Conservation (phyloP, 768 basidiomycete genomes). For the Tulasnella sp. region DNA sequence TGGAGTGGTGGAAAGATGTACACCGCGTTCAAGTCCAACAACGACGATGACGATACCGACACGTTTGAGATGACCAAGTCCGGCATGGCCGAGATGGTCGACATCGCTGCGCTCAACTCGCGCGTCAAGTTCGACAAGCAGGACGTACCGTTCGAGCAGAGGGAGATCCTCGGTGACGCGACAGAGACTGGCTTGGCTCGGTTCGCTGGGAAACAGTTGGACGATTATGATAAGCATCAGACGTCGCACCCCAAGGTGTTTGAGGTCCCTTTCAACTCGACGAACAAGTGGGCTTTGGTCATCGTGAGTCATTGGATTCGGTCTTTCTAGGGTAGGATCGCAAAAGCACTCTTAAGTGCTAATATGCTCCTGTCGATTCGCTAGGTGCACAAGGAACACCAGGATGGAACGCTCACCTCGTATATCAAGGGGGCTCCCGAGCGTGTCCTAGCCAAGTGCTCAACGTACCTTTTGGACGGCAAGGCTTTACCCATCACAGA, state of each 20-base stretch:
- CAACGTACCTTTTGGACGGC: conserved; percentile 47
- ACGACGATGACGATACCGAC: conserved; percentile 44
- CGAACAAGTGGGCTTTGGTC: conserved; percentile 62
- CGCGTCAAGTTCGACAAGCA: conserved; percentile 57
- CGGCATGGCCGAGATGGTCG: conserved; percentile 56
- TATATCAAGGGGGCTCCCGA: conserved; percentile 64
- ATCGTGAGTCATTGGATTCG: conserved; percentile 34
- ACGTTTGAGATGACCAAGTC: conserved; percentile 40
- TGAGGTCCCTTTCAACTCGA: conserved; percentile 64
- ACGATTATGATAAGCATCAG: conserved; percentile 44
- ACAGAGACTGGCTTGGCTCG: conserved; percentile 63
- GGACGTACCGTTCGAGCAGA: conserved; percentile 50
- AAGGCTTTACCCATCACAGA: conserved; percentile 39
- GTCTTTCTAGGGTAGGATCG: neutral
- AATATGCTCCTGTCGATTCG: neutral
- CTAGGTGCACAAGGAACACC: conserved; percentile 47
- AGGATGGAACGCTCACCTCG: conserved; percentile 34
- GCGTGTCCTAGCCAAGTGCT: conserved; percentile 52
- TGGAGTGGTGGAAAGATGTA: conserved; percentile 56
- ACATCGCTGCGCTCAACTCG: conserved; percentile 55
- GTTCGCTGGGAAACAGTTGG: conserved; percentile 49
- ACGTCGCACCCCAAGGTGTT: conserved; percentile 49
- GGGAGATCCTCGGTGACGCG: conserved; percentile 57
- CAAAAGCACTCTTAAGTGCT: too few species aligned
- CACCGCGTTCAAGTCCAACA: conserved; percentile 60